Evolutionary conservation across 768 basidiomycete species (phyloP), one percentile per base, ranked within the genome.

Genomic region (Aureoboletus auriporus): DNA sequence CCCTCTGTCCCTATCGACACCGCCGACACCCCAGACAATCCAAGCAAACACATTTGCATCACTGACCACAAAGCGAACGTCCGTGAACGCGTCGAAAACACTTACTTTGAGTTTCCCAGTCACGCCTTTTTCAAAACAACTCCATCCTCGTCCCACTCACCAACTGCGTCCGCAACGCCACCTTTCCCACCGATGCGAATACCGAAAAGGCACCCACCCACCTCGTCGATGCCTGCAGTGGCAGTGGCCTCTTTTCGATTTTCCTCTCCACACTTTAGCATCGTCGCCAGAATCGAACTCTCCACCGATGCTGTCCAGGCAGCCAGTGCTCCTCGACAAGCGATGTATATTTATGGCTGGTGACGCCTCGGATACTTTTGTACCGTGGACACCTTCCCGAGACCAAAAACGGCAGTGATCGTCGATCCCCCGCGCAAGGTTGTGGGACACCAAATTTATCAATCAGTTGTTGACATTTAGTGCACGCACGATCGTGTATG

Each of bases 341-440:
- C 81, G 84, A 58, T 78, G 84, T 59, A 62, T 66, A 7, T 95
- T 95, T 71, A 74, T 77, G 38, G 75, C 82, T 1, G 95, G 93
- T 23, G 20, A 23, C 20, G 20, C 20, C 20, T 23, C 20, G 20
- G 2, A 88, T 60, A 93, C 97, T 53, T 98, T 97, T 61, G 68
- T 1, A 72, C 72, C 10, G 86, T 89, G 2, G 56, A 62, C 2
- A 69, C 76, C 37, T 23, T 23, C 20, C 20, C 20, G 20, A 69
- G 80, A 0, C 70, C 69, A 3, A 66, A 71, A 47, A 89, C 89
- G 8, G 89, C 77, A 6, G 73, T 93, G 39, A 69, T 93, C 36
- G 82, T 91, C 62, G 89, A 99, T 64, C 96, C 96, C 1, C 95
- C 95, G 6, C 75, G 95, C 53, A 98, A 97, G 66, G 95, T 2